Evolutionary conservation across 192 early-diverging fungal genomes (phyloP).

Genomic region (Podila clonocystis): DNA sequence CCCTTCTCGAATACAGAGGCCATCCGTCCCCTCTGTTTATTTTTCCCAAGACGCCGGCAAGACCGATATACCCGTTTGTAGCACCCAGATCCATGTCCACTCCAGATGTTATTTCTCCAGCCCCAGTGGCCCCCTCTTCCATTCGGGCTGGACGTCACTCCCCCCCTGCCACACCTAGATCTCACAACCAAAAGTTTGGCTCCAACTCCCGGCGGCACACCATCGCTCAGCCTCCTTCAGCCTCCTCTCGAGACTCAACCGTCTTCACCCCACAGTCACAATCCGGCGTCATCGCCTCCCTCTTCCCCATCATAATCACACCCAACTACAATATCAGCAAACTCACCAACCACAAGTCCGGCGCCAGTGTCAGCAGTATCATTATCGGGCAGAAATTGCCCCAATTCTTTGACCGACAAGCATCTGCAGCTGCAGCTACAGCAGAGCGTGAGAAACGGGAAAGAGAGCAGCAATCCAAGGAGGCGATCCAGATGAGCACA

Average conservation of each 20-base stretch:
- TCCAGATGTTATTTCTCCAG: no score
- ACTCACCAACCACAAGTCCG: not conserved
- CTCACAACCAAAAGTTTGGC: not conserved
- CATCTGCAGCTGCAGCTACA: no score
- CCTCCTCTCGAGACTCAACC: not conserved
- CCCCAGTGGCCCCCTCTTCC: no score
- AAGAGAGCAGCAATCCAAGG: not conserved
- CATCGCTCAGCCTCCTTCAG: not conserved
- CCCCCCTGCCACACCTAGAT: not conserved
- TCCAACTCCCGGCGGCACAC: constrained; percentile 1
- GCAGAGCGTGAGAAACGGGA: not conserved
- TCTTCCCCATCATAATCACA: constrained; percentile 1
- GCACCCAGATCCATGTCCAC: no score
- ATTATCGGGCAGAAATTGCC: no score
- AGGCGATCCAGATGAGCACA: not conserved
- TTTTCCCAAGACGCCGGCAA: no score
- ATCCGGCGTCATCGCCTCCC: constrained; percentile 1
- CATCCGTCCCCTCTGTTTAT: no score
- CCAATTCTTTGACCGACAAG: no score
- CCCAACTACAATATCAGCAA: not conserved
- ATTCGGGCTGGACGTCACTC: not conserved
- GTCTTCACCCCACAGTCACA: not conserved
- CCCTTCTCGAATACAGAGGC: no score
- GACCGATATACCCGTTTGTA: no score
- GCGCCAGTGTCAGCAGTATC: no score